Evolutionary conservation across 768 basidiomycete genomes (phyloP).

Genomic region (Rhodotorula graminis): DNA sequence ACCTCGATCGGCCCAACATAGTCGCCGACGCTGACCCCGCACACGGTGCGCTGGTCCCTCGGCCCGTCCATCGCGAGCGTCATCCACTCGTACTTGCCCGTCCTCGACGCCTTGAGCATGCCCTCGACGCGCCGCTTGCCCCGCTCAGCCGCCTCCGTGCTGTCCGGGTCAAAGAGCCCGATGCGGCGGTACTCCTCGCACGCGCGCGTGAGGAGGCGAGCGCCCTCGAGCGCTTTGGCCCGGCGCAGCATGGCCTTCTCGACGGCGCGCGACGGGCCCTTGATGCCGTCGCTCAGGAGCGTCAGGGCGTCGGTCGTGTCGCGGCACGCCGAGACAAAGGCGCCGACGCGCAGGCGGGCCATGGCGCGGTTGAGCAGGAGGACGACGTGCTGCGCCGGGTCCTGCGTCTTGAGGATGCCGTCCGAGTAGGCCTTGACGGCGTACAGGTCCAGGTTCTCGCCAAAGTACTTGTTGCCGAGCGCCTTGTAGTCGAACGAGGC

Average conservation of each 20-base stretch:
- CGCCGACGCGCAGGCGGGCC: constrained; percentile 13
- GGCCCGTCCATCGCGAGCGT: not conserved
- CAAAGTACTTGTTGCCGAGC: constrained; percentile 43
- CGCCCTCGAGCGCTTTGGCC: not conserved
- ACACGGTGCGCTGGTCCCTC: not conserved
- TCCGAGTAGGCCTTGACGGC: constrained; percentile 43
- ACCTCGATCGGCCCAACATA: constrained; percentile 15
- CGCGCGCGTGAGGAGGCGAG: not conserved
- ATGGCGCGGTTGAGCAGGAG: constrained; percentile 22
- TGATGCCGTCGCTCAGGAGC: not conserved
- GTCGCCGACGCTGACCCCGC: not conserved
- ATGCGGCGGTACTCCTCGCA: not conserved
- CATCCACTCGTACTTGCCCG: constrained; percentile 15
- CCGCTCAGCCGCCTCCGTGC: not conserved
- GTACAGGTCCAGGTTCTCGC: constrained; percentile 38
- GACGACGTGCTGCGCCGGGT: not conserved
- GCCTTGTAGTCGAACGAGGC: constrained; percentile 34
- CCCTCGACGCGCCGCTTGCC: not conserved
- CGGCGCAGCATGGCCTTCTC: constrained; percentile 64
- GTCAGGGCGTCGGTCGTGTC: constrained; percentile 1
- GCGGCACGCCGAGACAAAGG: constrained; percentile 7
- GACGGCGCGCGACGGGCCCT: constrained; percentile 40
- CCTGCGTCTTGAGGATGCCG: constrained; percentile 12
- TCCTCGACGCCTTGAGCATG: not conserved
- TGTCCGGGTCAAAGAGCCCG: not conserved